These are phyloP conservation scores for Pleurotus tuber-regium DNA, from an alignment of 768 basidiomycete genomes.

Conservation along the genomic window DNA sequence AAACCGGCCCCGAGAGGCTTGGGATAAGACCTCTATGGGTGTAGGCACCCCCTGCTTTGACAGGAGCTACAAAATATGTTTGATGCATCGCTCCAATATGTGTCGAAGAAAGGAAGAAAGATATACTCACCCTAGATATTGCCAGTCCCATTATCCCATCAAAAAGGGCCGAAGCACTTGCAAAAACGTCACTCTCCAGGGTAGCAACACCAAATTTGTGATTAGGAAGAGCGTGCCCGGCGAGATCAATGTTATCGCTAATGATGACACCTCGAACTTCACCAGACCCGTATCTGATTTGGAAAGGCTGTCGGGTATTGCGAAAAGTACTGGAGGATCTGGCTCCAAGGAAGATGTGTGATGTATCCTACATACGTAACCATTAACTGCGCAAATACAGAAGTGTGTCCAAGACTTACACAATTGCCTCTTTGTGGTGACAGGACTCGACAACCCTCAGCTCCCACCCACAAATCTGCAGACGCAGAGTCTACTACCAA, in stretches of 20 bases:
- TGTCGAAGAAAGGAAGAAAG: not conserved
- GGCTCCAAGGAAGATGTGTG: slow-evolving; percentile 54
- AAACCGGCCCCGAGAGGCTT: slow-evolving; percentile 54
- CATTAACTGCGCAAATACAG: no score
- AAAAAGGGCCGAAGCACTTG: slow-evolving; percentile 43
- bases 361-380: no score
- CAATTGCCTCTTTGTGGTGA: slow-evolving; percentile 25
- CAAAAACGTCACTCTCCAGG: slow-evolving; percentile 54
- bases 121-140: slow-evolving; percentile 57
- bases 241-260: slow-evolving; percentile 55
- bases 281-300: slow-evolving; percentile 52
- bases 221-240: slow-evolving; percentile 47
- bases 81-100: not conserved
- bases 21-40: slow-evolving; percentile 67
- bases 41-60: slow-evolving; percentile 64
- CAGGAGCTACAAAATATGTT: slow-evolving; percentile 45
- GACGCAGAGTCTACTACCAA: slow-evolving; percentile 65
- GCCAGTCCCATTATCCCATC: slow-evolving; percentile 81
- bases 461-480: slow-evolving; percentile 58
- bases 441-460: slow-evolving; percentile 44
- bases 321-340: slow-evolving; percentile 61
- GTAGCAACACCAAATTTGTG: slow-evolving; percentile 63
- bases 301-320: slow-evolving; percentile 21
- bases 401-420: no score
- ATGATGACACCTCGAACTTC: slow-evolving; percentile 55